These are phyloP conservation scores for Zea luxurians DNA, from an alignment of 176 grass and related monocot genomes.

Conservation along the genomic window DNA sequence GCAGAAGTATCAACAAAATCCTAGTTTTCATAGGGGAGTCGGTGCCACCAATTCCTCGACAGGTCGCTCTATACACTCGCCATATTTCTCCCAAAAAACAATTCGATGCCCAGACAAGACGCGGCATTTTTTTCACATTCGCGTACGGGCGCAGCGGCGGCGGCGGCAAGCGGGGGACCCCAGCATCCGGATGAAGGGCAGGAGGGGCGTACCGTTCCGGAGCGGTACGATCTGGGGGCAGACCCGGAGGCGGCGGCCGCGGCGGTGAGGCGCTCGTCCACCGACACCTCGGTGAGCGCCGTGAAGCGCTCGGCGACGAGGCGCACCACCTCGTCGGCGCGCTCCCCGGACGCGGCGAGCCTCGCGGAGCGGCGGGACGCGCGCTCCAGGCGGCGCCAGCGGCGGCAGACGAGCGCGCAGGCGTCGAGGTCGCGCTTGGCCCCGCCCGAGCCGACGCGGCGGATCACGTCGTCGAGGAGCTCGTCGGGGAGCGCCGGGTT, in stretches of 20 bases:
- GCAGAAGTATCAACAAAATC: background rate
- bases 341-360: slow-evolving; percentile 55
- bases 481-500: slow-evolving; percentile 64
- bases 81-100: background rate
- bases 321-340: slow-evolving; percentile 54
- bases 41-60: background rate
- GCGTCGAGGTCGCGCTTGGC: slow-evolving; percentile 67
- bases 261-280: slow-evolving; percentile 54
- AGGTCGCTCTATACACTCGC: background rate
- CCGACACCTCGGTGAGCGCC: slow-evolving; percentile 51
- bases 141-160: background rate
- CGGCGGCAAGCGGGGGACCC: background rate
- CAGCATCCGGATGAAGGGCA: background rate
- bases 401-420: slow-evolving; percentile 68
- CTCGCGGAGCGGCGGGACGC: slow-evolving; percentile 47
- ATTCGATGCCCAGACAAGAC: background rate
- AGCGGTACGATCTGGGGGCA: slow-evolving; percentile 20
- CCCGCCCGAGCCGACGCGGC: slow-evolving; percentile 34
- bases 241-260: background rate
- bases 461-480: slow-evolving; percentile 58
- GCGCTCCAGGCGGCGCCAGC: slow-evolving; percentile 67
- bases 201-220: slow-evolving; percentile 23
- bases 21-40: background rate
- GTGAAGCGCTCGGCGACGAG: slow-evolving; percentile 53
- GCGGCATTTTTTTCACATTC: slow-evolving; percentile 5